Evolutionary conservation across 345 rosid genomes (phyloP).

Genomic region (Acer saccharum): DNA sequence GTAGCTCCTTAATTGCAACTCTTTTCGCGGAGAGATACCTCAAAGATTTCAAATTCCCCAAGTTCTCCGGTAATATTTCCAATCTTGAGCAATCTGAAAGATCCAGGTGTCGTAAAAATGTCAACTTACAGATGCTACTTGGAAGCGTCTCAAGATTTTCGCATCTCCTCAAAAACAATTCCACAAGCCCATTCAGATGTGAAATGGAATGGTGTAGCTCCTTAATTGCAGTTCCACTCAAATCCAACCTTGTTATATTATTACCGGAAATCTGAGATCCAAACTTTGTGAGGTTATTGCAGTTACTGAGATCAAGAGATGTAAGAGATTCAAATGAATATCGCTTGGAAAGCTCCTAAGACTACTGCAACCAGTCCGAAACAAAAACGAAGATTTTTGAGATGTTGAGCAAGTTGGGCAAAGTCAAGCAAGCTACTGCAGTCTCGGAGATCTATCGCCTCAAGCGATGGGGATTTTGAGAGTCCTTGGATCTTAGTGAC

Average conservation of each 20-base stretch:
- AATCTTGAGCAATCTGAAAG: too few species aligned
- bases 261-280: not conserved
- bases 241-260: not conserved
- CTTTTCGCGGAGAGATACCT: too few species aligned
- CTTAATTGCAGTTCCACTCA: not conserved
- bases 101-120: too few species aligned
- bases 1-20: too few species aligned
- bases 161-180: too few species aligned
- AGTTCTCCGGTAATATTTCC: too few species aligned
- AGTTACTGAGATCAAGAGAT: not conserved
- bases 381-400: not conserved
- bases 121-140: too few species aligned
- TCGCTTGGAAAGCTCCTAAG: not conserved
- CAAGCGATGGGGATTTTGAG: not conserved
- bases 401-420: not conserved
- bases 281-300: not conserved
- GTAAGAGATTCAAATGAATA: not conserved
- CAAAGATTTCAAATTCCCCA: too few species aligned
- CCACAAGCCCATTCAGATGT: not conserved
- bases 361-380: not conserved
- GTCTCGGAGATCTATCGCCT: not conserved
- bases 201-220: not conserved
- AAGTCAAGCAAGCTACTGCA: not conserved
- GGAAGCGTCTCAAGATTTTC: too few species aligned
- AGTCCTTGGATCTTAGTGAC: not conserved